Evolutionary conservation across 2,329 filamentous ascomycete genomes (phyloP), one percentile per base, ranked within the genome.

Genomic region (Stagonosporopsis tanaceti): DNA sequence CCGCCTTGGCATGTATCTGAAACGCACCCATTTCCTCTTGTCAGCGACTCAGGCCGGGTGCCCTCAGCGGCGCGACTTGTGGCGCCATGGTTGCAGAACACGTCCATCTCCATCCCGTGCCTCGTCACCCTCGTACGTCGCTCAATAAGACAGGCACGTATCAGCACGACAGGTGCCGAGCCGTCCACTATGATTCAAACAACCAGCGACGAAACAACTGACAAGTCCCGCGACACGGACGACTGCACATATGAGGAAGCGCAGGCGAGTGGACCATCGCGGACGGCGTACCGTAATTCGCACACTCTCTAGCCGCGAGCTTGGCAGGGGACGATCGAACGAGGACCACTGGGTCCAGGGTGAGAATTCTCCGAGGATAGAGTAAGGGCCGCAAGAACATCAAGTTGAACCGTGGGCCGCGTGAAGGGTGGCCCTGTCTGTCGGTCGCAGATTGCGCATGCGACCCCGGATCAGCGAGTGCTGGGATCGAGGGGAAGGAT

Each of bases 401-500:
- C 28, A 14, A 20, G 32, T 27, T 42, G 9, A 20, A 47, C 39
- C 45, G 32, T 17, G 15, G 6, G 48, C 48, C 50, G 44, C 45
- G 32, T 22, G 15, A 42, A 27, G 48, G 44, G 9, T 17, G 40
- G 15, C 53, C 53, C 32, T 52, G 54, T 45, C 17, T 17, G 30
- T 32, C 14, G 15, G n/a, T 20, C 17, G 50, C 39, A 44, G 17
- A 44, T 34, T 25, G 41, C 20, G 25, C 44, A 45, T 34, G 54
- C 28, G 45, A 28, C 48, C 54, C 54, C 50, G 34, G 48, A 57
- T 57, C 50, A 39, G 27, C 48, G 22, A 53, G 34, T 22, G 44
- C 37, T 52, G 30, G 48, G 47, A 47, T 47, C 37, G 37, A 47
- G 41, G 47, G 14, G 32, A 17, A 41, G 44, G 48, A 52, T 48